Percentiles rank a stretch among this genome's conserved stretches.
These are phyloP conservation scores for Ustilago cynodontis DNA, from an alignment of 1,284 basidiomycete species.

Conservation along the genomic window DNA sequence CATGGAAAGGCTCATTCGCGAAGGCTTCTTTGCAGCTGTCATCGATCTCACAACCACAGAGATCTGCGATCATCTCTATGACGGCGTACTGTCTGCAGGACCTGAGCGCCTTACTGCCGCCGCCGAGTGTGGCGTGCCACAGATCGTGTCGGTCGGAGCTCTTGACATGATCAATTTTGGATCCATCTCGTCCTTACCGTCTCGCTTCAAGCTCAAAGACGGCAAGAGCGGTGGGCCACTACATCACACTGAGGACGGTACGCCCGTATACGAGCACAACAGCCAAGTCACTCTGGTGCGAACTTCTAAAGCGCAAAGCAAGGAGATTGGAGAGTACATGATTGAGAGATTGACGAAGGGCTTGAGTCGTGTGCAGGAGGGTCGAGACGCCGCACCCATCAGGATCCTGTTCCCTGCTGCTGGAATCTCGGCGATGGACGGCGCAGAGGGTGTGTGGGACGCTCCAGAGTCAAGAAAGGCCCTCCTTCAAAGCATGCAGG, in stretches of 20 bases:
- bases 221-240: slow-evolving; percentile 13
- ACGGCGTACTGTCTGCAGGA: slow-evolving; percentile 41
- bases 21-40: slow-evolving; percentile 41
- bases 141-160: slow-evolving; percentile 42
- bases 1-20: slow-evolving; percentile 43
- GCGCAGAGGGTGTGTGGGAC: slow-evolving; percentile 25
- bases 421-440: slow-evolving; percentile 40
- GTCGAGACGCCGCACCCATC: slow-evolving; percentile 3
- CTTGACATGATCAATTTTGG: slow-evolving; percentile 57
- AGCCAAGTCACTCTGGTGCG: slow-evolving; percentile 42
- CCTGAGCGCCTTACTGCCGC: slow-evolving; percentile 40
- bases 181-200: slow-evolving; percentile 22
- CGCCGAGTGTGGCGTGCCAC: slow-evolving; percentile 21
- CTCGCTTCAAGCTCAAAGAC: slow-evolving; percentile 9
- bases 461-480: slow-evolving; percentile 21
- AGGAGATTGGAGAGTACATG: slow-evolving; percentile 23
- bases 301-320: slow-evolving; percentile 20
- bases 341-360: slow-evolving; percentile 22
- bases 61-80: slow-evolving; percentile 41
- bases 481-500: slow-evolving; percentile 14
- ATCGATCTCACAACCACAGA: slow-evolving; percentile 51
- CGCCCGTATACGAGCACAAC: slow-evolving; percentile 39
- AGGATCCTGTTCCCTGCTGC: slow-evolving; percentile 22
- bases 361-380: neutral
- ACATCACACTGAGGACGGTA: slow-evolving; percentile 29